These are phyloP conservation scores for Entomophthora muscae DNA, from an alignment of 371 early-diverging fungal genomes.

Conservation along the genomic window DNA sequence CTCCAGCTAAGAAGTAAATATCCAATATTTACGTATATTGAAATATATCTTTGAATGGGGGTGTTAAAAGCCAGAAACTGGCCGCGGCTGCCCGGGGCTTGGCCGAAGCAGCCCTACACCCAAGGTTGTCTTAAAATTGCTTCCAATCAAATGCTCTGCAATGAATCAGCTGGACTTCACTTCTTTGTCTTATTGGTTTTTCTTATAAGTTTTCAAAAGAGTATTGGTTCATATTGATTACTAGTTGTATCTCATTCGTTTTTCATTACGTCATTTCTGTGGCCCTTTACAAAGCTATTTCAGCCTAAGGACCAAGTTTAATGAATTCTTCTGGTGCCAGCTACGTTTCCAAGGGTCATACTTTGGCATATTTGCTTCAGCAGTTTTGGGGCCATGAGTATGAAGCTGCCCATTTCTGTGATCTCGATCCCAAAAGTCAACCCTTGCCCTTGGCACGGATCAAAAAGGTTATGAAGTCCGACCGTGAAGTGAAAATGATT, in stretches of 20 bases:
- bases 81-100: no score
- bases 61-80: no score
- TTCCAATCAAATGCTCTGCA: neutral
- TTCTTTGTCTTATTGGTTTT: neutral
- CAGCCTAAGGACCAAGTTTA: neutral
- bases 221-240: neutral
- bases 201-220: neutral
- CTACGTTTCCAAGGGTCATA: conserved; percentile 8
- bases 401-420: neutral
- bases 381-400: conserved; percentile 8
- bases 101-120: no score
- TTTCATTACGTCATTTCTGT: neutral
- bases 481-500: conserved; percentile 85
- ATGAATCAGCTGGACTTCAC: neutral
- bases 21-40: no score
- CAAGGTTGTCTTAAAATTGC: no score
- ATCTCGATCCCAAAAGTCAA: conserved; percentile 24
- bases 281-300: neutral
- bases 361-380: conserved; percentile 3
- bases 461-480: conserved; percentile 99
- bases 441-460: conserved; percentile 96
- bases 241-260: neutral
- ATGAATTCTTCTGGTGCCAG: conserved; percentile 3
- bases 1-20: no score
- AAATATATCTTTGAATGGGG: no score